phyloP scores from a whole-genome alignment of 2,329 filamentous ascomycete species.

The Cladosporium sp. region DNA sequence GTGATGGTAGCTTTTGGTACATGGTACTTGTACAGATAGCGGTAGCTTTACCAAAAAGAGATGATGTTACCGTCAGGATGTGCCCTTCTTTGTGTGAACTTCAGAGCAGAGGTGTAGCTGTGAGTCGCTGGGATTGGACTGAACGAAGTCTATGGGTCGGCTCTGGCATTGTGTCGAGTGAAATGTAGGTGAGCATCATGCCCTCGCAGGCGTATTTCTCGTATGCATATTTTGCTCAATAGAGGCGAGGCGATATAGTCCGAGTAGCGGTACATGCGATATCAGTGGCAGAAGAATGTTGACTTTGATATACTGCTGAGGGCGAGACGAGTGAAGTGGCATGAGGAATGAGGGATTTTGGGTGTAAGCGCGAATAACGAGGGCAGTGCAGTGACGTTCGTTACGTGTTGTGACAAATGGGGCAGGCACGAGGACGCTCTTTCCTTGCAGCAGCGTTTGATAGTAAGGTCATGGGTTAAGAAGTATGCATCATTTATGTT shows the following conservation, averaged over 20 bases:
- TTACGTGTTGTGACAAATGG: neutral
- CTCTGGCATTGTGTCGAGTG: neutral
- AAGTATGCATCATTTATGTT: neutral
- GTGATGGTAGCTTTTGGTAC: neutral
- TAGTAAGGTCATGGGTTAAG: neutral
- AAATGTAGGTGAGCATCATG: neutral
- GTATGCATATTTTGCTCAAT: neutral
- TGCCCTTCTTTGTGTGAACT: neutral
- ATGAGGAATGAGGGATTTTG: neutral
- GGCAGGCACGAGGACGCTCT: neutral
- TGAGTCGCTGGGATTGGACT: neutral
- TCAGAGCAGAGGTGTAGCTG: neutral
- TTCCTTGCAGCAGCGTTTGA: neutral
- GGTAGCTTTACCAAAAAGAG: conserved; percentile 6
- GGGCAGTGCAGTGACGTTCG: neutral
- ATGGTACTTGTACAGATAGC: conserved; percentile 18
- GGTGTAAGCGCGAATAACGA: neutral
- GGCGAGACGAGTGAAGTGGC: neutral
- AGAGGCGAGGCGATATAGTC: neutral
- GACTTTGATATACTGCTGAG: neutral
- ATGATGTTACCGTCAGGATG: neutral
- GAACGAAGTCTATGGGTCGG: neutral
- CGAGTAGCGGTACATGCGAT: neutral
- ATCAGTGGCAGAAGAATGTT: neutral
- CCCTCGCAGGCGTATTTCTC: neutral